These are phyloP conservation scores for Termitomyces sp. DNA, from an alignment of 768 basidiomycete species.

Conservation along the genomic window DNA sequence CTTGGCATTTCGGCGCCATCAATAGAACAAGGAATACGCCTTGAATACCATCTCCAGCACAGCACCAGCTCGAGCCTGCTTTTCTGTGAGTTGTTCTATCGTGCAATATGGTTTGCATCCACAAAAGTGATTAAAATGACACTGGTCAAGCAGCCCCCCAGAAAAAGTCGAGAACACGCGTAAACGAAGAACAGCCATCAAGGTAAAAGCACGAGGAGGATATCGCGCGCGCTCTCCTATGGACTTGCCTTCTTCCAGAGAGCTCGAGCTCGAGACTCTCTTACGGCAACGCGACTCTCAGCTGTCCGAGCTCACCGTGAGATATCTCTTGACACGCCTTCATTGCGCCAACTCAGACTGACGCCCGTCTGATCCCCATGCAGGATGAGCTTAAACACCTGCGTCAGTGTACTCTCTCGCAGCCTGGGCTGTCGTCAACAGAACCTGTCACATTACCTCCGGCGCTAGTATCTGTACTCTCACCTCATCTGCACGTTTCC, in stretches of 20 bases:
- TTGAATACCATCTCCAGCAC: not conserved
- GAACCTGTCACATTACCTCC: conserved; percentile 69
- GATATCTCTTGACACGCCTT: conserved; percentile 19
- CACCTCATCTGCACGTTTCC: conserved; percentile 58
- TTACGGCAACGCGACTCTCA: conserved; percentile 73
- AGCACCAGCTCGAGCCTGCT: not conserved
- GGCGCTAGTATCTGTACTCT: conserved; percentile 57
- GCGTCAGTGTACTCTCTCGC: conserved; percentile 56
- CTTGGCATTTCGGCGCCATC: conserved; percentile 8
- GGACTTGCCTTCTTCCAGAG: conserved; percentile 69
- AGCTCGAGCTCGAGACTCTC: conserved; percentile 76
- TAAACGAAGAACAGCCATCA: conserved; percentile 7
- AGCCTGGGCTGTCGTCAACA: conserved; percentile 53
- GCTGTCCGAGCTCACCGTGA: conserved; percentile 65
- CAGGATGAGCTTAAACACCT: conserved; percentile 73
- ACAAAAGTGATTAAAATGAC: not conserved
- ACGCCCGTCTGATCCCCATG: conserved; percentile 10
- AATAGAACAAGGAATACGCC: conserved; percentile 5
- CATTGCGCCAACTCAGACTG: not conserved
- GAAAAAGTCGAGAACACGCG: not conserved
- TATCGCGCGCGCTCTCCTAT: conserved; percentile 27
- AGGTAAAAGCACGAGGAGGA: conserved; percentile 2
- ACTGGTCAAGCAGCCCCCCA: not conserved
- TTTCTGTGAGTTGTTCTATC: not conserved
- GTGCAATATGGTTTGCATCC: not conserved